Percentiles rank a stretch among this genome's conserved stretches.
Conservation (phyloP, 257 asterid species). For the Lavandula angustifolia region DNA sequence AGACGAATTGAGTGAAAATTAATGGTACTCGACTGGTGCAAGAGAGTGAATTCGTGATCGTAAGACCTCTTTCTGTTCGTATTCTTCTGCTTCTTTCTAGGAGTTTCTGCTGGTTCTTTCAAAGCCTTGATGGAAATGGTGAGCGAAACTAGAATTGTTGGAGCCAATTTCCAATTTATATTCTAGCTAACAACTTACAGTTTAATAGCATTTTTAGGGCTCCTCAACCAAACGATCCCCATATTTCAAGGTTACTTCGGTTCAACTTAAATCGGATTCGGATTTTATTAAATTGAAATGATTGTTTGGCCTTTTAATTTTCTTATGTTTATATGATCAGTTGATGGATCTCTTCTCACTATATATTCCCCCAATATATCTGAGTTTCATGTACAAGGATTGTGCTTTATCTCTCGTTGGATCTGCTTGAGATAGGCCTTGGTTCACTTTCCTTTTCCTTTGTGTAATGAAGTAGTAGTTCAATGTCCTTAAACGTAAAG, state of each 20-base stretch:
- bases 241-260: constrained; percentile 68
- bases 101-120: too few relatives aligned
- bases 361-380: neutral
- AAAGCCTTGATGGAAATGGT: too few relatives aligned
- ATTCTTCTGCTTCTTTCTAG: too few relatives aligned
- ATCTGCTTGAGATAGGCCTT: neutral
- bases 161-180: too few relatives aligned
- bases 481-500: neutral
- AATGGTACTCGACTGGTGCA: too few relatives aligned
- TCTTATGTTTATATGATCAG: neutral
- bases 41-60: too few relatives aligned
- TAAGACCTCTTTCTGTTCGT: too few relatives aligned
- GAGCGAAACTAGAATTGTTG: too few relatives aligned
- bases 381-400: neutral
- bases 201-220: too few relatives aligned
- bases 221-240: too few relatives aligned
- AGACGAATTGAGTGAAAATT: too few relatives aligned
- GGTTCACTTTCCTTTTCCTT: neutral
- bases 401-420: constrained; percentile 9
- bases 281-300: neutral
- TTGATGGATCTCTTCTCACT: neutral
- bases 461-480: constrained; percentile 1
- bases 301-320: neutral
- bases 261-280: neutral
- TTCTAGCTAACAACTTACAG: too few relatives aligned